phyloP scores from a whole-genome alignment of 2,329 filamentous ascomycete genomes.

The Penicillium nordicum region DNA sequence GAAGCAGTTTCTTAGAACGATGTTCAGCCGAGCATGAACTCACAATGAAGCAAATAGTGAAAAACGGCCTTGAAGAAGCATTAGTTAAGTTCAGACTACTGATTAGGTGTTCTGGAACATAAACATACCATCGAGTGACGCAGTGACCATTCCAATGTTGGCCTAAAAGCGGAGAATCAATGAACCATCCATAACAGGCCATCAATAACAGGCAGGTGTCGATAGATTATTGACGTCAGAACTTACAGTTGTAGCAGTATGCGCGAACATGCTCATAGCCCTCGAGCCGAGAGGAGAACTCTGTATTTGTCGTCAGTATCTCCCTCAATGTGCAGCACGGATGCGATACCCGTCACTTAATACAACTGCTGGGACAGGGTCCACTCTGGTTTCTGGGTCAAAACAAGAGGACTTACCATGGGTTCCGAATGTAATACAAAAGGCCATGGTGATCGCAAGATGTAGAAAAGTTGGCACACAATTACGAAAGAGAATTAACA shows the following conservation, averaged over 20 bases:
- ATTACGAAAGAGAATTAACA: neutral
- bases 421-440: conserved; percentile 45
- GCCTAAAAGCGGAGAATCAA: conserved; percentile 21
- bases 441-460: conserved; percentile 32
- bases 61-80: conserved; percentile 37
- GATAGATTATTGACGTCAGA: conserved; percentile 2
- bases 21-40: conserved; percentile 9
- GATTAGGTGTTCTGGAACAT: neutral
- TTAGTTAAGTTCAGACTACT: conserved; percentile 5
- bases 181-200: neutral
- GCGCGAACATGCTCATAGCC: conserved; percentile 47
- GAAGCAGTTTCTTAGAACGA: neutral
- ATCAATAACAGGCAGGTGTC: too few relatives aligned
- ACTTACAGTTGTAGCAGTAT: conserved; percentile 47
- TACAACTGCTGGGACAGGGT: conserved; percentile 7
- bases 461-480: neutral
- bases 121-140: conserved; percentile 41
- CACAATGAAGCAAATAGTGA: conserved; percentile 47
- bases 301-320: conserved; percentile 27
- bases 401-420: conserved; percentile 32
- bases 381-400: conserved; percentile 9
- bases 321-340: neutral
- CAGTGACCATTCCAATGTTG: conserved; percentile 47
- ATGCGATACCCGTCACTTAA: neutral
- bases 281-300: conserved; percentile 44